Conservation (phyloP, 306 rosid species). For the Malus sylvestris region DNA sequence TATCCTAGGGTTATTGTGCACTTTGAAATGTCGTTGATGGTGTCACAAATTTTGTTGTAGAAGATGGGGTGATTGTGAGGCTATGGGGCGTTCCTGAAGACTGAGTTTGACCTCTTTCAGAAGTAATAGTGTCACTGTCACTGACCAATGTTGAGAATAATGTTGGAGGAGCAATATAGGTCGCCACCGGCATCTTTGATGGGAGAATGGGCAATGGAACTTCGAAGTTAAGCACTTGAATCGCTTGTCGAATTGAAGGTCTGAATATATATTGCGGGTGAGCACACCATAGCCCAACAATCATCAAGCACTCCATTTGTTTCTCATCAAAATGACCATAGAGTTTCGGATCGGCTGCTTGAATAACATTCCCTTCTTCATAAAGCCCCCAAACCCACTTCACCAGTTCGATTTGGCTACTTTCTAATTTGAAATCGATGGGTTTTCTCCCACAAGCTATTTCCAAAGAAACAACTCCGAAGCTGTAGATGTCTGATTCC, state of each 20-base stretch:
- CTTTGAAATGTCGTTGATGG: not conserved
- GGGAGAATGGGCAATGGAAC: conserved; percentile 8
- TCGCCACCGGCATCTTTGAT: not conserved
- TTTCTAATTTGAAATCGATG: not conserved
- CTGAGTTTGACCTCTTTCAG: not conserved
- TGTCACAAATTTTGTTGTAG: not conserved
- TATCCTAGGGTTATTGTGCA: not conserved
- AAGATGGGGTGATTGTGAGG: not conserved
- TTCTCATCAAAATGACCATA: not conserved
- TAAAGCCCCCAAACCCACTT: not conserved
- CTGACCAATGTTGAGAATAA: not conserved
- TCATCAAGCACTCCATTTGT: conserved; percentile 1
- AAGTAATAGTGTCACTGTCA: not conserved
- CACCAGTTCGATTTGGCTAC: not conserved
- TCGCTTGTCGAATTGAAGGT: not conserved
- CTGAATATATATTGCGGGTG: not conserved
- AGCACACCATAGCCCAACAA: conserved; percentile 1
- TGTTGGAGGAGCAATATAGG: not conserved
- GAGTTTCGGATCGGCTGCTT: not conserved
- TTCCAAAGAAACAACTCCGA: not conserved
- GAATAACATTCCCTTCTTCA: not conserved
- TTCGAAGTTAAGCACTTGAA: not conserved
- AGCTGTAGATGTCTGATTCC: not conserved
- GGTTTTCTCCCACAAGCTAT: not conserved
- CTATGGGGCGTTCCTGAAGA: not conserved